Evolutionary conservation across 805 yeast species (phyloP).

Genomic region (Brettanomyces custersianus): DNA sequence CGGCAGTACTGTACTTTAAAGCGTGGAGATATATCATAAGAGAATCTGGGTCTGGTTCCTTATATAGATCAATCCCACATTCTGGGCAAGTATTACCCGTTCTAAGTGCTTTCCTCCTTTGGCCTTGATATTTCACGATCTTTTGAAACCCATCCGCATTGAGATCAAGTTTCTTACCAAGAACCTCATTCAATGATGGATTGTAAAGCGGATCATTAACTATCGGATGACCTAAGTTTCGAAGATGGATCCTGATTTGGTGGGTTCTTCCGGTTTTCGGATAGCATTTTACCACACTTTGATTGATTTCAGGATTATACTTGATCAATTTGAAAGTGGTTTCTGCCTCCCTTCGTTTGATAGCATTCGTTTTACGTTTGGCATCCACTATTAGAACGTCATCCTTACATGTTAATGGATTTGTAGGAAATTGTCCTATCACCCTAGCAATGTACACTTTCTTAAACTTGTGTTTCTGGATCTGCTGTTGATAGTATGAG

Average conservation of each 20-base stretch:
- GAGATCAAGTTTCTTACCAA: not conserved
- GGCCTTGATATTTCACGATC: conserved; percentile 1
- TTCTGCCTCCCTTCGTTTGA: conserved; percentile 13
- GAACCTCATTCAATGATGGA: not conserved
- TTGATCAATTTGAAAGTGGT: conserved; percentile 18
- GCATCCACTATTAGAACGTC: conserved; percentile 28
- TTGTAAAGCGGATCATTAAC: conserved; percentile 27
- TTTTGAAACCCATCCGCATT: conserved; percentile 1
- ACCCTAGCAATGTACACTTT: conserved; percentile 42
- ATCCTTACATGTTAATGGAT: conserved; percentile 23
- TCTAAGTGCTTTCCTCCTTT: conserved; percentile 5
- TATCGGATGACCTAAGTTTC: conserved; percentile 34
- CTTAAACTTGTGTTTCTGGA: conserved; percentile 22
- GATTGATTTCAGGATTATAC: conserved; percentile 20
- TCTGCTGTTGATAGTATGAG: conserved; percentile 23
- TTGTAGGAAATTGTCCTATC: conserved; percentile 31
- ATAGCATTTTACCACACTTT: conserved; percentile 38
- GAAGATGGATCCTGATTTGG: conserved; percentile 47
- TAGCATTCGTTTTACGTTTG: conserved; percentile 19
- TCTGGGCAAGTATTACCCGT: conserved; percentile 21
- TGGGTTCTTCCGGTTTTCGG: conserved; percentile 50
- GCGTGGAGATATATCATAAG: conserved; percentile 42
- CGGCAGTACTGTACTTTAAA: conserved; percentile 25
- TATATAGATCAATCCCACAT: conserved; percentile 27
- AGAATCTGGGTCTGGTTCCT: conserved; percentile 22